Percentiles rank a stretch among this genome's conserved stretches.
phyloP scores from a whole-genome alignment of 805 yeast species.

The Candida qinlingensis region DNA sequence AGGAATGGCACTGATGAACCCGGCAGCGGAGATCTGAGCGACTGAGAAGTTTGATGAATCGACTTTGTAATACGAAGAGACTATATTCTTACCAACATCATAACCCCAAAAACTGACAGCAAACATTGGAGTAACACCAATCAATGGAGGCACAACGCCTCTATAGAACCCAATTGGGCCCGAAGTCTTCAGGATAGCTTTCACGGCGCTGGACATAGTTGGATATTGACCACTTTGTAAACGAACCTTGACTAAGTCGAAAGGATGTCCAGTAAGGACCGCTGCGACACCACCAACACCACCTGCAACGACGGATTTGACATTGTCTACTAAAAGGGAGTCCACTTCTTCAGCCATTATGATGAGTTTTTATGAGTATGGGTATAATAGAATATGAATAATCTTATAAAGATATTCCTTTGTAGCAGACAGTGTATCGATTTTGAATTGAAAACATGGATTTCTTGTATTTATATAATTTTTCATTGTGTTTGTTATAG shows the following conservation, averaged over 20 bases:
- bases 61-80: constrained; percentile 36
- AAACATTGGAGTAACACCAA: constrained; percentile 98
- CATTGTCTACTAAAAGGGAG: constrained; percentile 52
- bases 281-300: constrained; percentile 98
- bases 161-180: constrained; percentile 82
- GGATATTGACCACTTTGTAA: constrained; percentile 70
- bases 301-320: constrained; percentile 85
- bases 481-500: too few species aligned
- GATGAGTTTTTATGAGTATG: neutral
- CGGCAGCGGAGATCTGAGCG: constrained; percentile 80
- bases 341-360: constrained; percentile 21
- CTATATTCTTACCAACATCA: constrained; percentile 82
- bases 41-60: constrained; percentile 44
- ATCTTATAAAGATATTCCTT: neutral
- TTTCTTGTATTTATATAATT: too few species aligned
- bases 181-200: constrained; percentile 61
- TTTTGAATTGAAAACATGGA: neutral
- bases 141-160: constrained; percentile 89
- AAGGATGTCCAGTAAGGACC: constrained; percentile 93
- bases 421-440: neutral
- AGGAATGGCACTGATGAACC: constrained; percentile 90
- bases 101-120: constrained; percentile 99
- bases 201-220: constrained; percentile 63
- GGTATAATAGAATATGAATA: neutral
- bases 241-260: constrained; percentile 87